A percentile compares a stretch with the other conserved stretches of the same genome.
phyloP scores from a whole-genome alignment of 192 early-diverging fungal genomes.

The Coemansia sp. region DNA sequence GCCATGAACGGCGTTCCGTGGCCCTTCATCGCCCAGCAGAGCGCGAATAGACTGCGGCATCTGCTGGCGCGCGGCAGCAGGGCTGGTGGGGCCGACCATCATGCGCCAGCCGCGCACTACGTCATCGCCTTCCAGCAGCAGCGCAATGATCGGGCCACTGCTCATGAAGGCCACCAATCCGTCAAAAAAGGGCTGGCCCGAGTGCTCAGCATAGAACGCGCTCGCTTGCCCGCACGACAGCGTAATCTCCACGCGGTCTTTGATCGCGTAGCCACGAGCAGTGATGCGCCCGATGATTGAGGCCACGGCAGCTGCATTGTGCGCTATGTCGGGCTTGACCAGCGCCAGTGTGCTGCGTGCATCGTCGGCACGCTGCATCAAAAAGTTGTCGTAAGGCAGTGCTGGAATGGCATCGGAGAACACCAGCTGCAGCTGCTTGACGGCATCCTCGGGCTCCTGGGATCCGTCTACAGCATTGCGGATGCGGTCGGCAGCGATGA shows the following conservation, averaged over 20 bases:
- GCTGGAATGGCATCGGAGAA: conserved; percentile 48
- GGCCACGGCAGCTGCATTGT: conserved; percentile 21
- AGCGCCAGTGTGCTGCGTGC: conserved; percentile 54
- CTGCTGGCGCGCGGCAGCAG: conserved; percentile 25
- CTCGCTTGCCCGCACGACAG: conserved; percentile 44
- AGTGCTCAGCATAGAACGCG: conserved; percentile 50
- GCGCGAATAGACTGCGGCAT: conserved; percentile 54
- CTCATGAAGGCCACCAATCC: conserved; percentile 47
- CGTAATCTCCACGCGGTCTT: conserved; percentile 34
- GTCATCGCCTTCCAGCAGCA: conserved; percentile 53
- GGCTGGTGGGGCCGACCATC: conserved; percentile 56
- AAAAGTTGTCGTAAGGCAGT: conserved; percentile 43
- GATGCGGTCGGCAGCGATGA: conserved; percentile 55
- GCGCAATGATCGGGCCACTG: conserved; percentile 54
- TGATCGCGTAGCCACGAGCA: conserved; percentile 50
- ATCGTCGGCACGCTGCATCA: conserved; percentile 49
- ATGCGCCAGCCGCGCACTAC: conserved; percentile 55
- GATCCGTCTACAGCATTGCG: conserved; percentile 60
- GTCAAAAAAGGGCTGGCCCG: conserved; percentile 39
- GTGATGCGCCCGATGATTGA: conserved; percentile 37
- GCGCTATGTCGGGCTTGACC: conserved; percentile 57
- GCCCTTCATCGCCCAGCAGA: conserved; percentile 41
- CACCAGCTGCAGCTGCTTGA: conserved; percentile 46
- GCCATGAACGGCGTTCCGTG: conserved; percentile 58
- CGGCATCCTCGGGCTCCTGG: conserved; percentile 49